Evolutionary conservation across 768 basidiomycete genomes (phyloP), one percentile per base, ranked within the genome.

Genomic region (Tricholoma sp.): DNA sequence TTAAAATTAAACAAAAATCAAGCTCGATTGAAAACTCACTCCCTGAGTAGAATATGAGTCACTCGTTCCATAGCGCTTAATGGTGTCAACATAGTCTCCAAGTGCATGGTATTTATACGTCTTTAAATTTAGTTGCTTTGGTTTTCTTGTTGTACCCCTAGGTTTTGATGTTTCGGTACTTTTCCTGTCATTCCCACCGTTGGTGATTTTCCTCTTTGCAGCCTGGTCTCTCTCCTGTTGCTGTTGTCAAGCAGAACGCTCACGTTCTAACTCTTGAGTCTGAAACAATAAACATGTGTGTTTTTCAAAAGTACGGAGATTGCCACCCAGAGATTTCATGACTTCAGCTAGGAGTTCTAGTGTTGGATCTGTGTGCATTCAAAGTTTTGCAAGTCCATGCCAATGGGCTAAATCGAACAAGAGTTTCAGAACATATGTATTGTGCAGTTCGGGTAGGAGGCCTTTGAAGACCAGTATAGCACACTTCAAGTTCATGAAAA

Each of bases 301-400:
- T 18, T 33, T 6, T 31, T 48, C 13, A 53, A 57, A 57, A 1
- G 24, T 52, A 3, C 52, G 31, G 36, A 57, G 57, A 17, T 13
- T 33, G 7, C 39, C 11, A 9, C 45, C 52, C 37, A 57, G 63
- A 0, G 15, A 20, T 5, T 10, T 53, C 3, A 70, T 71, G 1
- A 36, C 48, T 0, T n/a, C 5, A 2, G 63, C 57, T 1, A 73
- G 57, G 13, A 34, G 34, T 34, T 24, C 34, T 13, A 34, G 5
- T 9, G 34, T 34, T 34, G 34, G 34, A 6, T 34, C 34, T 9
- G 34, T 34, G 34, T 34, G 34, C 34, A 34, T 34, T 8, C 13
- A 4, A 13, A 34, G 34, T 34, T 34, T 34, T 2, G 34, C 34
- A 34, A 34, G 34, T 9, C 34, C 34, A 34, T 34, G 34, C 34